Base-by-base conservation (phyloP, 1,284 basidiomycete species). In the Xanthoconium separans region DNA sequence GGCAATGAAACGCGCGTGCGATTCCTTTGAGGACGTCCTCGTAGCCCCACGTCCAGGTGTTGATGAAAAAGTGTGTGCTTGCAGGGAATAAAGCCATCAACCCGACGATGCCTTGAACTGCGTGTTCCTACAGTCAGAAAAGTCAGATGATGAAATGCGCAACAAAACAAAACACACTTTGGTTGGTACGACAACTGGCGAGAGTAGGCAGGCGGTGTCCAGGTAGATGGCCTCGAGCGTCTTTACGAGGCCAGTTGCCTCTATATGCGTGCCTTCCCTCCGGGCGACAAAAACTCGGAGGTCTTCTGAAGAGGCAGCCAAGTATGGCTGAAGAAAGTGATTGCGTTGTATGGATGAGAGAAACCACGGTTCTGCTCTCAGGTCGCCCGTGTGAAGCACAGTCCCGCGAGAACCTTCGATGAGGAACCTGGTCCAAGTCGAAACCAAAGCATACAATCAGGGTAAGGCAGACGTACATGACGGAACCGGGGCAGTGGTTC, bases 11-110 rank as follows among this genome's bases (percentile, higher is more conserved):
- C 1, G 76, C 72, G 3, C 75, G 72, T 0, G 87, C 80, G 2
- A 96, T 75, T 0, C 79, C 87, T 65, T 92, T 91, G 30, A 95
- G 75, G 16, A 93, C 74, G 44, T 93, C 89, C 69, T 95, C 92
- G 66, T 93, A 93, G 1, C 95, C 95, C 85, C 90, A 94, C 0
- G 94, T 97, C 95, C 95, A 98, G 0, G 82, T 70, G 61, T 98
- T 94, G 58, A 98, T 78, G 73, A 92, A 98, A 73, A 98, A 96
- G 46, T 82, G 76, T 0, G 86, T 87, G 6, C 78, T 74, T 0
- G 74, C 56, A 0, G 93, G 89, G 58, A 86, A 91, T 10, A 83
- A 63, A 6, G 75, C 73, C 71, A 96, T 87, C 1, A 94, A 75
- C 10, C 81, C 70, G 20, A 93, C 70, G 4, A 95, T 73, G 6